A percentile compares a stretch with the other conserved stretches of the same genome.
Evolutionary conservation across 768 basidiomycete genomes (phyloP).

Genomic region (Trametes cubensis): DNA sequence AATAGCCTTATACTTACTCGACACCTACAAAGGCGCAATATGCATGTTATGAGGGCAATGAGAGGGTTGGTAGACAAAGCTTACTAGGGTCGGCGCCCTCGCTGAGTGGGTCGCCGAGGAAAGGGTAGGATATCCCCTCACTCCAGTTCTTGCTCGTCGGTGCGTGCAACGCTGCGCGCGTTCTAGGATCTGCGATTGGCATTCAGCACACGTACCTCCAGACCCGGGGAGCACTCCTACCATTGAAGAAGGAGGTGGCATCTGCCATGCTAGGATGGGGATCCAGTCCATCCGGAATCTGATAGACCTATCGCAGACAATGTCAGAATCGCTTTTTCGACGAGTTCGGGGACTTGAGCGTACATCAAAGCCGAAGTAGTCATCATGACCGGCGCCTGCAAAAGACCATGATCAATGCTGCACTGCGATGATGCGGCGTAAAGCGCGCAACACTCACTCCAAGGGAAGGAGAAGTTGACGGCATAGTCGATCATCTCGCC

Average conservation of each 20-base stretch:
- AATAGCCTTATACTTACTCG: slow-evolving; percentile 35
- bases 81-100: slow-evolving; percentile 38
- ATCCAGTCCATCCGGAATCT: slow-evolving; percentile 39
- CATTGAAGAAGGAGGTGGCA: slow-evolving; percentile 61
- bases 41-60: too few species aligned
- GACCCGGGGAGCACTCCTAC: slow-evolving; percentile 37
- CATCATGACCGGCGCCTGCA: neutral
- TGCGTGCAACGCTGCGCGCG: slow-evolving; percentile 66
- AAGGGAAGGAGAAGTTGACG: slow-evolving; percentile 69
- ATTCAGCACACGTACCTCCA: neutral
- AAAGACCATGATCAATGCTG: neutral
- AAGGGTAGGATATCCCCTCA: slow-evolving; percentile 34
- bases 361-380: slow-evolving; percentile 20
- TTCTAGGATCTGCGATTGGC: slow-evolving; percentile 49
- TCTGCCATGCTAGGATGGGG: slow-evolving; percentile 55
- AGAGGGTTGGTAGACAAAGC: too few species aligned
- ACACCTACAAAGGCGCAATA: too few species aligned
- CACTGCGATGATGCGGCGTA: neutral
- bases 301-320: slow-evolving; percentile 31
- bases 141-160: slow-evolving; percentile 59
- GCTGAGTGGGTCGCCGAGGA: slow-evolving; percentile 27
- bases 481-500: slow-evolving; percentile 74
- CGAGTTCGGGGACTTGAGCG: too few species aligned
- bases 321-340: too few species aligned
- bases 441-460: slow-evolving; percentile 37